Conservation (phyloP, 768 basidiomycete genomes). For the Xerocomus potaroensis region DNA sequence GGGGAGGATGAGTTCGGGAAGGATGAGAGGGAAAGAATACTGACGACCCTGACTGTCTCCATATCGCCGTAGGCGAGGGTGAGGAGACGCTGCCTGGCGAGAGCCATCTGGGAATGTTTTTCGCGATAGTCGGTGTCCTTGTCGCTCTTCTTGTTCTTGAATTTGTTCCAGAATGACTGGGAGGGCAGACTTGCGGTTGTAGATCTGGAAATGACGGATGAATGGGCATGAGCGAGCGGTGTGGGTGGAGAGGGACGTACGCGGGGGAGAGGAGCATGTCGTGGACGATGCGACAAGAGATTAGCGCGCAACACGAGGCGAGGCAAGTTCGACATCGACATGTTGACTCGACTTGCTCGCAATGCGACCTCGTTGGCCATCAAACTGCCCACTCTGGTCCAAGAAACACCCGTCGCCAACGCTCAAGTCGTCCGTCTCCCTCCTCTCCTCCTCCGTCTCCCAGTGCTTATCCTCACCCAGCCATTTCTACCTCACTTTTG, state of each 20-base stretch:
- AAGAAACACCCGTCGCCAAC: constrained; percentile 42
- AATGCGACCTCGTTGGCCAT: constrained; percentile 42
- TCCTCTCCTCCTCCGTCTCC: constrained; percentile 4
- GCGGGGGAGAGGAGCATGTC: constrained; percentile 80
- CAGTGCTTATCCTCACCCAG: constrained; percentile 31
- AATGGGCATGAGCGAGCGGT: constrained; percentile 21
- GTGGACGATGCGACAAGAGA: constrained; percentile 25
- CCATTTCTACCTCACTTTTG: constrained; percentile 60
- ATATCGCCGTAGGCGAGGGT: constrained; percentile 81
- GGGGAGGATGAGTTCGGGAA: neutral
- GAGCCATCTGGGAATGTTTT: constrained; percentile 56
- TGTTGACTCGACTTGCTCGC: constrained; percentile 12
- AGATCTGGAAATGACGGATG: constrained; percentile 47
- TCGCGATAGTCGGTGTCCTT: constrained; percentile 63
- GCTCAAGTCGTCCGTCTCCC: constrained; percentile 25
- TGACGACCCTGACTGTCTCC: constrained; percentile 75
- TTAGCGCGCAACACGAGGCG: constrained; percentile 59
- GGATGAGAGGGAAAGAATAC: constrained; percentile 10
- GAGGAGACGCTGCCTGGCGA: constrained; percentile 70
- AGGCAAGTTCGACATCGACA: no score
- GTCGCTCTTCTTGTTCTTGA: constrained; percentile 57
- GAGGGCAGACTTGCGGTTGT: constrained; percentile 57
- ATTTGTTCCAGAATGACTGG: constrained; percentile 55
- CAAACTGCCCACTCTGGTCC: constrained; percentile 56
- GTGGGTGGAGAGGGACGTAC: constrained; percentile 43